Percentiles rank a stretch among this genome's conserved stretches.
phyloP scores from a whole-genome alignment of 2,329 filamentous ascomycete species.

The Xylaria sp. region DNA sequence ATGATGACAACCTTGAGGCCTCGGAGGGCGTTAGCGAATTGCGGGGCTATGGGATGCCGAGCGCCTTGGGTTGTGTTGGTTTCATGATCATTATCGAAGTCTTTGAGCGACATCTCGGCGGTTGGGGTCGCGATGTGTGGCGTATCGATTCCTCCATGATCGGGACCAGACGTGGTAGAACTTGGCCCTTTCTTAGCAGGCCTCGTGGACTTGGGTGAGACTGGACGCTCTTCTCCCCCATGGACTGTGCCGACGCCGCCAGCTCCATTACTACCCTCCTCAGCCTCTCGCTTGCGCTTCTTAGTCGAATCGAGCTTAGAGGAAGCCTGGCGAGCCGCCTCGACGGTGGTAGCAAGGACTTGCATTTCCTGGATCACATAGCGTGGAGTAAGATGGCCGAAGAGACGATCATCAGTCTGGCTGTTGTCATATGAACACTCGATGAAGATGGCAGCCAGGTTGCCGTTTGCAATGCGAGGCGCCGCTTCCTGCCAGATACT shows the following conservation, averaged over 20 bases:
- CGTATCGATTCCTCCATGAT: constrained; percentile 48
- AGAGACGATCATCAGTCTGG: constrained; percentile 80
- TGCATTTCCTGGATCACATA: constrained; percentile 84
- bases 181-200: constrained; percentile 40
- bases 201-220: constrained; percentile 63
- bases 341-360: constrained; percentile 76
- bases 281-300: constrained; percentile 73
- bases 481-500: constrained; percentile 89
- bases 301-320: constrained; percentile 61
- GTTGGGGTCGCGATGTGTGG: constrained; percentile 62
- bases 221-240: constrained; percentile 55
- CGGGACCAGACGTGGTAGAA: constrained; percentile 33
- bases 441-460: constrained; percentile 86
- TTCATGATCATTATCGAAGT: constrained; percentile 50
- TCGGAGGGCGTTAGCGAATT: constrained; percentile 64
- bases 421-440: constrained; percentile 94
- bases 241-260: constrained; percentile 35
- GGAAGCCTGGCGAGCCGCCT: constrained; percentile 58
- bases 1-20: constrained; percentile 88
- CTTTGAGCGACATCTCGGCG: constrained; percentile 56
- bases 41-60: constrained; percentile 29
- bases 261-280: constrained; percentile 41
- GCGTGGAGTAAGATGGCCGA: constrained; percentile 86
- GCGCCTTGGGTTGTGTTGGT: constrained; percentile 17
- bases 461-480: constrained; percentile 79